Base-by-base conservation (phyloP, 2,329 filamentous ascomycete genomes). In the Penicillium hesseltinei region DNA sequence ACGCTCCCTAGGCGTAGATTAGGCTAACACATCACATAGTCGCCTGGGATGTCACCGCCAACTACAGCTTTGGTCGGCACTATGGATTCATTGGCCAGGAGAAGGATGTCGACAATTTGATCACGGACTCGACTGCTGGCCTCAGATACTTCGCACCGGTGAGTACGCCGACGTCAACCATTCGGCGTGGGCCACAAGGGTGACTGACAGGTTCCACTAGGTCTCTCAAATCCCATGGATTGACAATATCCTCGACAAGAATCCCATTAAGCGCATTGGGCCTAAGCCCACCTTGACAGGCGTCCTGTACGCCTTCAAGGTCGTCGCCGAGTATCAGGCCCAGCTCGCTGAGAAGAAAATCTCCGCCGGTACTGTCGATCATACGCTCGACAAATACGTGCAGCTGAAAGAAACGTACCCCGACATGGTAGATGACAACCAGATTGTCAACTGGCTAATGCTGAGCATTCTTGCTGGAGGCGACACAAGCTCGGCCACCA, bases 401-500 rank as follows among this genome's bases (percentile, higher is more conserved):
- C 29, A 29, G 29, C 29, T 29, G 9, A 29, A 29, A 29, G 9
- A 29, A 29, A 29, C 29, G 4, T 11, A 29, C 9, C 29, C 29
- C 29, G 10, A 29, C 10, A 29, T 29, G 29, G 29, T 29, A 11
- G 29, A 29, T 5, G 29, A 29, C 29, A 29, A 63, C 5, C 67
- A 70, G 33, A 72, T 78, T 9, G 58, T 79, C 11, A 69, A 68
- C 23, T 78, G 75, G 52, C 29, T 77, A 62, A 59, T 68, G 61
- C 58, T 67, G 13, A 69, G 64, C 50, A 68, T 77, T 6, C 63
- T 75, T 11, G 75, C 75, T 5, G 75, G 75, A 3, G 71, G 71
- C 4, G 75, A 77, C 55, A 76, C 75, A 0, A 77, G 73, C 2
- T 70, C 74, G 3, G 71, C 70, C 27, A 69, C 69, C 4, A 62